A percentile compares a stretch with the other conserved stretches of the same genome.
Conservation (phyloP, 257 asterid species). For the Thymus mandschuricus region DNA sequence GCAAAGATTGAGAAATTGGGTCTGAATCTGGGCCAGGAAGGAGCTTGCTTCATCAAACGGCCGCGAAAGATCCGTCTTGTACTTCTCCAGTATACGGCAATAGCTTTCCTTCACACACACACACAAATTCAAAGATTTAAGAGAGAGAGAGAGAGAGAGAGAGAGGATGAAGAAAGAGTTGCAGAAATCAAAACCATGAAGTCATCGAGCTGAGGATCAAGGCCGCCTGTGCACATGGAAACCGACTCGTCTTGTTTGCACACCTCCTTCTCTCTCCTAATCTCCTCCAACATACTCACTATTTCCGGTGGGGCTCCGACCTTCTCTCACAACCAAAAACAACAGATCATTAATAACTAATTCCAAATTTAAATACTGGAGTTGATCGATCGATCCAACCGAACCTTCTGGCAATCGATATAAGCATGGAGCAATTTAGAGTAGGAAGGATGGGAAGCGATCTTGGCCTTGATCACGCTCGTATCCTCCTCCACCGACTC, state of each 20-base stretch:
- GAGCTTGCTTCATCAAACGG: constrained; percentile 89
- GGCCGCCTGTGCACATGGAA: constrained; percentile 32
- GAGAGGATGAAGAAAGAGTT: no score
- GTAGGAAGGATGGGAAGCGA: constrained; percentile 66
- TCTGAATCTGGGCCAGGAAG: constrained; percentile 68
- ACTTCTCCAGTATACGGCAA: constrained; percentile 65
- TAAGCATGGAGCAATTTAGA: constrained; percentile 55
- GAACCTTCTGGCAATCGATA: constrained; percentile 74
- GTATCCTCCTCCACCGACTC: constrained; percentile 29
- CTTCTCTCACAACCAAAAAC: constrained; percentile 22
- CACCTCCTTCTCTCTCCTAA: constrained; percentile 46
- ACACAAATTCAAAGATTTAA: no score
- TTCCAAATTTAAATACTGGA: no score
- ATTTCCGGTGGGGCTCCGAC: constrained; percentile 72
- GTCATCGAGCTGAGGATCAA: constrained; percentile 69
- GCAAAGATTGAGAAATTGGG: constrained; percentile 67
- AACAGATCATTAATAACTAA: no score
- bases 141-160: constrained; percentile 30
- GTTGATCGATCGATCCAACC: no score
- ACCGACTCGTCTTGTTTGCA: constrained; percentile 24
- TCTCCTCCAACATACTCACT: constrained; percentile 51
- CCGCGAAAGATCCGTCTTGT: constrained; percentile 71
- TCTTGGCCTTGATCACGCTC: constrained; percentile 42
- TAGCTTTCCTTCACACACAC: constrained; percentile 54
- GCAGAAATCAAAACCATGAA: no score